Evolutionary conservation across 2,329 filamentous ascomycete genomes (phyloP), one percentile per base, ranked within the genome.

Genomic region (Phoma sp.): DNA sequence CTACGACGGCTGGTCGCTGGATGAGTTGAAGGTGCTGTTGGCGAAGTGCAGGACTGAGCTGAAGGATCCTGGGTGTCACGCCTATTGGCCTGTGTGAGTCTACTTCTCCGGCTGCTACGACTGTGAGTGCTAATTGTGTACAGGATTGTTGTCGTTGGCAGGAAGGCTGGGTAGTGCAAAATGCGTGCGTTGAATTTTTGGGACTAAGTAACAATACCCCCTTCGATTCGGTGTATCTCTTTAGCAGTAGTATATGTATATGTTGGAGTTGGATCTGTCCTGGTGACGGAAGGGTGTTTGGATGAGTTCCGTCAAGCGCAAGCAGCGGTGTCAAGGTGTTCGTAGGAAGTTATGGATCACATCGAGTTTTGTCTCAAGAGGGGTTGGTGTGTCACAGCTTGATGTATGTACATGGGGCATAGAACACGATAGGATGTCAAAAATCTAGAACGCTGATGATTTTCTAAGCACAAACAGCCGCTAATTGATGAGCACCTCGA

Each of bases 1-100:
- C 37, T 67, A 64, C 52, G 59, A 61, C 7, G 64, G 64, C 9
- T 69, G 66, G 68, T 61, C 52, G 3, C 37, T 61, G 2, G 66
- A 69, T 1, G 69, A 70, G 55, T 30, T 70, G 40, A 52, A 70
- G 47, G 67, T 79, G 3, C 70, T 80, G 42, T 61, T 71, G 30
- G 64, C 64, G 0, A 65, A 67, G 39, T 65, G 67, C 2, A 47
- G 66, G 23, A 57, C 57, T 10, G 71, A 75, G 41, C 30, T 73
- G 43, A 66, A 66, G 43, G 65, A 59, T 37, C 52, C 61, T 47
- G 61, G 63, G 22, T 65, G 64, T 42, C 67, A 70, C 52, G 52
- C 65, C 41, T 70, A 67, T 58, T 69, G 62, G 66, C 65, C 68
- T 22, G 33, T 69, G 67, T 71, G 47, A 68, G 68, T 68, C 43